Base-by-base conservation (phyloP, 2,329 filamentous ascomycete species). In the Pestalotiopsis sp. region DNA sequence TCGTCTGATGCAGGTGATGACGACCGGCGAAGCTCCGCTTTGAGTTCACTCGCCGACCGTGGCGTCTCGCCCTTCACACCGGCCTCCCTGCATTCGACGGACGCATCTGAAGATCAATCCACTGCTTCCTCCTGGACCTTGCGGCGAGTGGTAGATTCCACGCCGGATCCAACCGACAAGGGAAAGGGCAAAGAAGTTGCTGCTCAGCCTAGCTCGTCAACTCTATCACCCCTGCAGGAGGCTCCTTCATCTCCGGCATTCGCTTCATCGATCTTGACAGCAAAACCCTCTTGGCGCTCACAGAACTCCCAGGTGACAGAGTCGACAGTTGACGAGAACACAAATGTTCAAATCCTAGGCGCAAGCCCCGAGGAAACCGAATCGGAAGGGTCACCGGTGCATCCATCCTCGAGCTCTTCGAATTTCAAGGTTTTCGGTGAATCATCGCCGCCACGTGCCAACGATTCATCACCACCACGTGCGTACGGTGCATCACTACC, bases 261-360 rank as follows among this genome's bases (percentile, higher is more conserved):
- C 55, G 69, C 67, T 68, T 69, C 63, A 40, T 75, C 65, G 69
- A 74, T 66, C 68, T 72, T 77, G 13, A 65, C 70, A 40, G 68
- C 74, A 10, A 82, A 82, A 65, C 67, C 77, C 11, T 83, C 81
- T 0, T 83, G 81, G 66, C 73, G 72, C 60, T 82, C 82, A 5
- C 75, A 76, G 24, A 73, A 76, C 55, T 81, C 79, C 11, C 79
- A 76, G 58, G 84, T 85, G 11, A 86, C 84, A 3, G 48, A 81
- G 2, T 85, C 84, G 17, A 68, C 67, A 4, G 70, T 75, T 26
- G 75, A 76, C 44, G 84, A 86, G 55, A 81, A 79, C 17, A 82
- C 84, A 58, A 88, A 89, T 72, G 86, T 87, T 81, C 84, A 86
- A 73, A 78, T 86, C 22, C 84, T 87, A 71, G 81, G 79, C 48